Conservation (phyloP, 441 rosid genomes). For the Mallotus repandus region DNA sequence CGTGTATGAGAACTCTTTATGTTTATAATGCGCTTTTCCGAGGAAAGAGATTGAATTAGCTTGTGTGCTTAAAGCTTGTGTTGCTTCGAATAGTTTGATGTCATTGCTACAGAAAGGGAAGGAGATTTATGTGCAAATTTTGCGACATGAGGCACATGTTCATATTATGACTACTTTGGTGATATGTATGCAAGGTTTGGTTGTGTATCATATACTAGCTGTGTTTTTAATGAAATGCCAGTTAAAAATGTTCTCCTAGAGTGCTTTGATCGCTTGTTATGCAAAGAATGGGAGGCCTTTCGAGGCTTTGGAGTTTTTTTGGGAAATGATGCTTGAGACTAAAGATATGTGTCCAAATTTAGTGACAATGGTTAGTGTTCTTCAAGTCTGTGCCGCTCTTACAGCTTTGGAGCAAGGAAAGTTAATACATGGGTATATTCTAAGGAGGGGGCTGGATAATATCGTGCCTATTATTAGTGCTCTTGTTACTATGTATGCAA, state of each 20-base stretch:
- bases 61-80: conserved; percentile 82
- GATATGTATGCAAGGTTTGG: conserved; percentile 86
- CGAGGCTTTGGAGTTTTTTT: conserved; percentile 43
- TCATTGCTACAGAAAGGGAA: conserved; percentile 50
- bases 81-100: conserved; percentile 46
- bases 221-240: conserved; percentile 41
- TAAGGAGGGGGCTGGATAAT: conserved; percentile 30
- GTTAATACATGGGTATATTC: conserved; percentile 42
- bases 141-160: conserved; percentile 56
- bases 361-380: conserved; percentile 44
- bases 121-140: conserved; percentile 78
- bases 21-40: conserved; percentile 85
- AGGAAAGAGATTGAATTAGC: too few species aligned
- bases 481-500: conserved; percentile 47
- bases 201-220: conserved; percentile 52
- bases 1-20: conserved; percentile 60
- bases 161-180: conserved; percentile 86
- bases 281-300: conserved; percentile 33
- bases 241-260: conserved; percentile 46
- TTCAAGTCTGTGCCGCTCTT: conserved; percentile 50
- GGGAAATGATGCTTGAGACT: conserved; percentile 41
- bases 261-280: conserved; percentile 46
- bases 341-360: conserved; percentile 39
- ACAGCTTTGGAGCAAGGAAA: conserved; percentile 48
- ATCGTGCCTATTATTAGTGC: conserved; percentile 41